Percentiles rank a stretch among this genome's conserved stretches.
Evolutionary conservation across 139 green algal genomes (phyloP).

Genomic region (Edaphochlamys debaryana): DNA sequence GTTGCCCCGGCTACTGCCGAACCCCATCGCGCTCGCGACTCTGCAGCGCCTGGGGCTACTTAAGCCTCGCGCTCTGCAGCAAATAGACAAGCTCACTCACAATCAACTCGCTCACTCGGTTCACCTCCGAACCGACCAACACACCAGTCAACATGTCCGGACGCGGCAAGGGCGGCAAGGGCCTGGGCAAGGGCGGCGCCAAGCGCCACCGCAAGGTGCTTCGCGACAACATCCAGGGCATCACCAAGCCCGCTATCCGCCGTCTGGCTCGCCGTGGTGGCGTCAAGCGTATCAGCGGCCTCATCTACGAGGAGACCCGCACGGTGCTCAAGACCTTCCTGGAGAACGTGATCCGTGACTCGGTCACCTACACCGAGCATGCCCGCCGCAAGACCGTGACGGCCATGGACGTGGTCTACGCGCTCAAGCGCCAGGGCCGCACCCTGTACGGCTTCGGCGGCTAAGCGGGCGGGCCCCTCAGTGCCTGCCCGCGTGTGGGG

Average conservation of each 20-base stretch:
- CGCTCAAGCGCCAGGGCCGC: constrained; percentile 68
- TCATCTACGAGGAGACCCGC: constrained; percentile 94
- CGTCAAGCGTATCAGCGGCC: constrained; percentile 90
- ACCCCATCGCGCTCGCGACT: too few relatives aligned
- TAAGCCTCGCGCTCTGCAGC: too few relatives aligned
- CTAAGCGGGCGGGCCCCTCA: too few relatives aligned
- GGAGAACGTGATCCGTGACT: constrained; percentile 93
- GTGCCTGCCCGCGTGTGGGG: too few relatives aligned
- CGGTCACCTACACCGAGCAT: constrained; percentile 98
- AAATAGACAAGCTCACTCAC: too few relatives aligned
- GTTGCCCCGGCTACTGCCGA: too few relatives aligned
- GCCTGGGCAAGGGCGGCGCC: constrained; percentile 91
- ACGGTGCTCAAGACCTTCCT: constrained; percentile 93
- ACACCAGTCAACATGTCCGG: constrained; percentile 87
- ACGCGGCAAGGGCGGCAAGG: constrained; percentile 95
- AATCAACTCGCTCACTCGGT: too few relatives aligned
- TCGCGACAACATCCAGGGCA: constrained; percentile 95
- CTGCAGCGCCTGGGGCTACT: too few relatives aligned
- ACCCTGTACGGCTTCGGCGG: constrained; percentile 46
- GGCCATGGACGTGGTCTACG: constrained; percentile 96
- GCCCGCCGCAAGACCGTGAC: constrained; percentile 96
- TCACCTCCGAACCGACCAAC: too few relatives aligned
- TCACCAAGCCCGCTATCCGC: constrained; percentile 90
- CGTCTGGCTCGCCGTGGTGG: constrained; percentile 85
- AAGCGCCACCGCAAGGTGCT: constrained; percentile 95